phyloP scores from a whole-genome alignment of 2,329 filamentous ascomycete genomes.

The Ceratocystis lukuohia region DNA sequence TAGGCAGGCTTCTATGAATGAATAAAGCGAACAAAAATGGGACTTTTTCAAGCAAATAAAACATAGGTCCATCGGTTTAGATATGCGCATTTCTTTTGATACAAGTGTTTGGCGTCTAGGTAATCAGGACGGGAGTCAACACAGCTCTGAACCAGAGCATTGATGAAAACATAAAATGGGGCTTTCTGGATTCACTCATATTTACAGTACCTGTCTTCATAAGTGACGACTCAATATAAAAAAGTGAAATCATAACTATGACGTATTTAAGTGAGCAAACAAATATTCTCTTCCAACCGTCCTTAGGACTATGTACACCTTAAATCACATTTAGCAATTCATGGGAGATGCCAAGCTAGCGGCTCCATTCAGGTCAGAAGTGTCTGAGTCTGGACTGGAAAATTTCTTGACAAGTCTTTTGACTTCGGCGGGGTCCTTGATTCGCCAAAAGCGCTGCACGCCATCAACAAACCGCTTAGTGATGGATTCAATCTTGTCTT shows the following conservation, averaged over 20 bases:
- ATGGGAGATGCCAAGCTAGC: conserved; percentile 25
- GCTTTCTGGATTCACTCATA: conserved; percentile 12
- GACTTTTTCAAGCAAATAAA: conserved; percentile 19
- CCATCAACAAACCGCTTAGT: conserved; percentile 54
- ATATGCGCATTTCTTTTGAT: conserved; percentile 22
- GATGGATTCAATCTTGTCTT: conserved; percentile 50
- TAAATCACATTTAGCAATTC: conserved; percentile 23
- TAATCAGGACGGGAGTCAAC: conserved; percentile 15
- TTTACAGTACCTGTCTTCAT: conserved; percentile 11
- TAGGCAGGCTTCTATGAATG: conserved; percentile 18
- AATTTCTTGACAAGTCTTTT: conserved; percentile 43
- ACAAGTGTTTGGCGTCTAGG: conserved; percentile 17
- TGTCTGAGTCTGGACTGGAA: conserved; percentile 11
- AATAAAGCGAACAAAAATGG: conserved; percentile 20
- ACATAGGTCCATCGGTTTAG: conserved; percentile 13
- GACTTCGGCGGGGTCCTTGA: conserved; percentile 53
- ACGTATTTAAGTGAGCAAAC: not conserved
- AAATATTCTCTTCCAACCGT: not conserved
- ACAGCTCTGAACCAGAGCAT: not conserved
- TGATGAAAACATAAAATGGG: not conserved
- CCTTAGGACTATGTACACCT: no score
- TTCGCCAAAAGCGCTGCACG: conserved; percentile 61
- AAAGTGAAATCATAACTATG: conserved; percentile 11
- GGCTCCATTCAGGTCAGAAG: conserved; percentile 21
- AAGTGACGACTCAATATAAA: conserved; percentile 12